These are phyloP conservation scores for Botrytis sinoallii DNA, from an alignment of 2,329 filamentous ascomycete species.

Conservation along the genomic window DNA sequence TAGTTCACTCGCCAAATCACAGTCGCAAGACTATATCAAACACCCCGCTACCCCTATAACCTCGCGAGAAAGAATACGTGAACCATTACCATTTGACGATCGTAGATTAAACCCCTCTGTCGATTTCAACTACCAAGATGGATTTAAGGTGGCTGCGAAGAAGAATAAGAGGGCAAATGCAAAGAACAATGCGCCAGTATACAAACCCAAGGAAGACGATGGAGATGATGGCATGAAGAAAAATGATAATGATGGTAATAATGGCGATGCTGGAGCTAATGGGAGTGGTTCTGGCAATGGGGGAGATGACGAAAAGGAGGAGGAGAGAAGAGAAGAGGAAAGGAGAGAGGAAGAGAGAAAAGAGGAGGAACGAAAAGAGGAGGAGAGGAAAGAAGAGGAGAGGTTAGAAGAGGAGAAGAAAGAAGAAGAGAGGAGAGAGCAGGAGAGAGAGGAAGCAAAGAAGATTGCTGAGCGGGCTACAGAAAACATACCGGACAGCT, in stretches of 20 bases:
- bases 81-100: slow-evolving; percentile 44
- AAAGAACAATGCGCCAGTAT: slow-evolving; percentile 43
- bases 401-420: slow-evolving; percentile 41
- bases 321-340: slow-evolving; percentile 47
- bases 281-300: slow-evolving; percentile 38
- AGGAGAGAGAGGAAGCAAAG: slow-evolving; percentile 8
- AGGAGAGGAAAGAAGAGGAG: slow-evolving; percentile 42
- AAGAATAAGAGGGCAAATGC: slow-evolving; percentile 42
- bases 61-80: slow-evolving; percentile 23
- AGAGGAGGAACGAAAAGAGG: slow-evolving; percentile 40
- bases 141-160: slow-evolving; percentile 54
- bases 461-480: slow-evolving; percentile 27
- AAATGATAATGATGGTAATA: slow-evolving; percentile 40
- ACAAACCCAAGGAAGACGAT: slow-evolving; percentile 40
- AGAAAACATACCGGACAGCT: background rate
- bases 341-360: slow-evolving; percentile 47
- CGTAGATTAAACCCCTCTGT: slow-evolving; percentile 47
- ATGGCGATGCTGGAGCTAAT: slow-evolving; percentile 37
- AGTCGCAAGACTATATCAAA: slow-evolving; percentile 27
- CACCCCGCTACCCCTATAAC: slow-evolving; percentile 27
- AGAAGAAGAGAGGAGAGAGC: slow-evolving; percentile 9
- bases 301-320: slow-evolving; percentile 36
- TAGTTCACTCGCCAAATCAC: slow-evolving; percentile 32
- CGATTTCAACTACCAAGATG: slow-evolving; percentile 56
- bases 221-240: slow-evolving; percentile 48